phyloP scores from a whole-genome alignment of 805 yeast genomes.

The Saccharomycopsis sp. region DNA sequence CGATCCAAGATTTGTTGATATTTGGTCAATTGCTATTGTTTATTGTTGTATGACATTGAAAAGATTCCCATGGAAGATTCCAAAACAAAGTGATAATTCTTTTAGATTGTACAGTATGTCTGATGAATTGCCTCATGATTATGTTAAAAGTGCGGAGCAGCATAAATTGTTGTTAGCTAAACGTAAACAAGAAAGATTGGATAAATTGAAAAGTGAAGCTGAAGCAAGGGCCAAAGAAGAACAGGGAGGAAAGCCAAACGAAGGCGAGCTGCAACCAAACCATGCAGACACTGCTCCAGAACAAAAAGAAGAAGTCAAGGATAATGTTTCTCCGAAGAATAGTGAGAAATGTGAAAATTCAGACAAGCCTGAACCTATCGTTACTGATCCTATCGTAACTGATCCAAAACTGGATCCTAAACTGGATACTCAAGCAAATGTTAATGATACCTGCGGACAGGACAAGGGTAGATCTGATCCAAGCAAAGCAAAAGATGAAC shows the following conservation, averaged over 20 bases:
- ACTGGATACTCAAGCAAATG: conserved; percentile 16
- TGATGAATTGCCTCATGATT: conserved; percentile 76
- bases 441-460: no score
- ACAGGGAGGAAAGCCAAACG: conserved; percentile 19
- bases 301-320: neutral
- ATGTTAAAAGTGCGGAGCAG: conserved; percentile 60
- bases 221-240: neutral
- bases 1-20: conserved; percentile 73
- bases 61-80: conserved; percentile 85
- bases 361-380: neutral
- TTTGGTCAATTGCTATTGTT: conserved; percentile 80
- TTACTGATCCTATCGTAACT: no score
- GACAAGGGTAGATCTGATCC: no score
- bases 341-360: neutral
- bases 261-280: conserved; percentile 4
- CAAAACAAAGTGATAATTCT: conserved; percentile 61
- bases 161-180: conserved; percentile 59
- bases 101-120: conserved; percentile 55
- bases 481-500: no score
- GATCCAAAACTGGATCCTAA: conserved; percentile 10
- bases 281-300: neutral
- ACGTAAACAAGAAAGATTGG: conserved; percentile 34
- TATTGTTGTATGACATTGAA: conserved; percentile 83
- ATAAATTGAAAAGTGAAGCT: neutral
- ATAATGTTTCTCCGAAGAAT: neutral